phyloP scores from a whole-genome alignment of 1,139 yeast genomes.

The Eremothecium sinecaudum region DNA sequence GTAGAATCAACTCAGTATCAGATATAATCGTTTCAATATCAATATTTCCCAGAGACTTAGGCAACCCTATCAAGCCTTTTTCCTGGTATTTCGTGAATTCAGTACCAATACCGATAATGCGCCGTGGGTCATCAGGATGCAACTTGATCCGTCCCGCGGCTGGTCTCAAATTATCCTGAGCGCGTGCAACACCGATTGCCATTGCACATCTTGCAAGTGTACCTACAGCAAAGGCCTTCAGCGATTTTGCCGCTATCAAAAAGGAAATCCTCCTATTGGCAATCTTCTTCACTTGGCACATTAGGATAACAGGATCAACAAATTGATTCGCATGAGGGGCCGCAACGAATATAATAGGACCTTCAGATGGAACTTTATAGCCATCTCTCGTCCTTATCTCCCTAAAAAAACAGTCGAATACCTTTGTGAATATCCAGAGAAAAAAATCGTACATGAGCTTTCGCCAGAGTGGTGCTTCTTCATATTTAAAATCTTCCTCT shows the following conservation, averaged over 20 bases:
- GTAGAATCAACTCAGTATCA: constrained; percentile 62
- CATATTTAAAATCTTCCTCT: constrained; percentile 10
- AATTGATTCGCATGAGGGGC: constrained; percentile 98
- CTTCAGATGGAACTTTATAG: constrained; percentile 63
- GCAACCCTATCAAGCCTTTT: constrained; percentile 68
- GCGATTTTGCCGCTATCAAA: constrained; percentile 77
- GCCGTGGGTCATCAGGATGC: constrained; percentile 42
- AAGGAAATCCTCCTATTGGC: constrained; percentile 72
- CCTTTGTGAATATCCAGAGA: constrained; percentile 38
- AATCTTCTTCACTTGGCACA: constrained; percentile 70
- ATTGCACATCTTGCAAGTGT: constrained; percentile 63
- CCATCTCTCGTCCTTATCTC: constrained; percentile 90
- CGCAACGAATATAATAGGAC: constrained; percentile 89
- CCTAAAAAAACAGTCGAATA: constrained; percentile 62
- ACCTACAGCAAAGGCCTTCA: constrained; percentile 61
- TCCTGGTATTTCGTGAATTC: constrained; percentile 51
- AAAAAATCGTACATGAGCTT: constrained; percentile 40
- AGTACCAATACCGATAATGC: constrained; percentile 59
- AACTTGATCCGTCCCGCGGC: constrained; percentile 51
- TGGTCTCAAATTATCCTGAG: constrained; percentile 67
- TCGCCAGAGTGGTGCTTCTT: constrained; percentile 32
- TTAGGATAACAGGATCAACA: constrained; percentile 78
- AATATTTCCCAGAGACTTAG: constrained; percentile 68
- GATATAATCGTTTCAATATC: constrained; percentile 61
- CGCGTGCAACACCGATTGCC: constrained; percentile 83